Evolutionary conservation across 148 eudicot species (phyloP), one percentile per base, ranked within the genome.

Genomic region (Silene conica): DNA sequence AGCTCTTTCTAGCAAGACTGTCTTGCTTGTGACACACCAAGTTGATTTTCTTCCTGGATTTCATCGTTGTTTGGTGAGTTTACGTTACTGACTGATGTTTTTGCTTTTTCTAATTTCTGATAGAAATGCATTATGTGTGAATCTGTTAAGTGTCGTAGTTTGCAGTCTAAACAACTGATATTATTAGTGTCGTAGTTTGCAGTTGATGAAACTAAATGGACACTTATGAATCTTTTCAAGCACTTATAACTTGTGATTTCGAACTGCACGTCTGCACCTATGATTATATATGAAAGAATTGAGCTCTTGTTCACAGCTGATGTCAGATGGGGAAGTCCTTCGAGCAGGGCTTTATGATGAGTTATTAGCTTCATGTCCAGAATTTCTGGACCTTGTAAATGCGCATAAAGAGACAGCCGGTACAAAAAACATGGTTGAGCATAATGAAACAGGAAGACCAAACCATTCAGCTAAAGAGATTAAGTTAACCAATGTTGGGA

Each of bases 361-460:
- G 74, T 73, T 96, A 72, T 71, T 92, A 64, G 75, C 82, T 34
- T 80, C 91, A 41, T 90, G 96, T 86, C 76, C 58, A 62, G 92
- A 92, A 73, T 96, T 92, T 74, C 77, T 80, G 70, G 86, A 88
- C 48, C 88, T 96, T 41, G 96, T 96, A 25, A 76, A 89, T 72
- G 96, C 99, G 50, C 98, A 94, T 80, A 94, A 90, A 80, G 89
- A 94, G 79, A 94, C 96, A 28, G 97, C 96, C 69, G 97, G 93
- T 56, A 69, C 89, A 6, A 89, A 88, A 61, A 80, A 83, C 60
- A 74, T 83, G 54, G 73, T 81, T 21, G 86, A 83, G 70, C 85
- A 77, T 22, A 63, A 76, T 46, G 63, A 79, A 67, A 60, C 87
- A 16, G 80, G 70, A 43, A 81, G 59, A 70, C 66, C 1, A 1